Percentiles rank a stretch among this genome's conserved stretches.
phyloP scores from a whole-genome alignment of 441 rosid species.

The Gossypium laxum region DNA sequence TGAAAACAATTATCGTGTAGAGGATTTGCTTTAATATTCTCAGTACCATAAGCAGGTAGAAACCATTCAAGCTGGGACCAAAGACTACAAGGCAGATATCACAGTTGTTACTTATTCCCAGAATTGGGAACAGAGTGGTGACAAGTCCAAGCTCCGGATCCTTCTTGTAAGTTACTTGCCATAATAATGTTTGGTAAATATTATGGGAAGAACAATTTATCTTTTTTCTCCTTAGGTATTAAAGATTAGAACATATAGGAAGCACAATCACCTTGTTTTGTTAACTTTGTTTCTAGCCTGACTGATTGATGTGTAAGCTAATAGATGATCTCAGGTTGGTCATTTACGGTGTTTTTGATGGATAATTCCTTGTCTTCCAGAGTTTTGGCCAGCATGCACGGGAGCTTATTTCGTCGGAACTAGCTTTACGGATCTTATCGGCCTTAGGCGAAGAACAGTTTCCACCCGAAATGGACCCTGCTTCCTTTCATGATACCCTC shows the following conservation, averaged over 20 bases:
- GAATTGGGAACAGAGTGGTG: slow-evolving; percentile 33
- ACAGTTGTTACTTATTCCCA: slow-evolving; percentile 60
- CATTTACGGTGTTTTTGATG: slow-evolving; percentile 76
- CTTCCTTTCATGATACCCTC: slow-evolving; percentile 37
- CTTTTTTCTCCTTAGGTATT: background rate
- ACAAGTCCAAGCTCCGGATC: slow-evolving; percentile 64
- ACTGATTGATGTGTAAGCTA: slow-evolving; percentile 8
- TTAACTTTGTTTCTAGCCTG: slow-evolving; percentile 9
- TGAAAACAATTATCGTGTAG: background rate
- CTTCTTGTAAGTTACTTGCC: slow-evolving; percentile 65
- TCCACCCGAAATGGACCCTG: slow-evolving; percentile 36
- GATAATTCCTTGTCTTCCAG: slow-evolving; percentile 99
- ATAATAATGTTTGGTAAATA: background rate
- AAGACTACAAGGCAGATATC: slow-evolving; percentile 61
- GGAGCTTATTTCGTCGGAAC: slow-evolving; percentile 89
- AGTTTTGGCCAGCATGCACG: slow-evolving; percentile 99
- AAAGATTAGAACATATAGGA: background rate
- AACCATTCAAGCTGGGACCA: slow-evolving; percentile 46
- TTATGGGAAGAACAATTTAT: background rate
- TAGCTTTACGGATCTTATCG: slow-evolving; percentile 69
- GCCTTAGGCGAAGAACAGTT: slow-evolving; percentile 77
- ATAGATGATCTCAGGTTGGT: slow-evolving; percentile 41
- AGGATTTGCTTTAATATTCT: slow-evolving; percentile 7
- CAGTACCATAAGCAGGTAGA: slow-evolving; percentile 40
- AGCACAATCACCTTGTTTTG: background rate